Evolutionary conservation across 495 filamentous ascomycete species (phyloP).

Genomic region (Aspergillus cavernicola): DNA sequence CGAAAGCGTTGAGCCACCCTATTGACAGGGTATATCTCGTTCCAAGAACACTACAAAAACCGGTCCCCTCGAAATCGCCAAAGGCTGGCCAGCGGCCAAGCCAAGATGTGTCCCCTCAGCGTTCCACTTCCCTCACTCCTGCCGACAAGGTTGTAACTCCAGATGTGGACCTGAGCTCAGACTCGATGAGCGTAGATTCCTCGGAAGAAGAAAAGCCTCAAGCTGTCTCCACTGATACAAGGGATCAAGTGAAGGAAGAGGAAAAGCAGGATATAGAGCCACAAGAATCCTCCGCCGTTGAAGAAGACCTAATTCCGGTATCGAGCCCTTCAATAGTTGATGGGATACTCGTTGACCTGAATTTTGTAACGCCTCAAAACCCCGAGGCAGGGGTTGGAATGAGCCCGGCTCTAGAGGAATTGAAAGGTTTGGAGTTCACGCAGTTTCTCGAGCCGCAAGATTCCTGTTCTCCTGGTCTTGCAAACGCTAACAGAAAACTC

Average conservation of each 20-base stretch:
- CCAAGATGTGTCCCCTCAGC: not conserved
- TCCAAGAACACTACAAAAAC: not conserved
- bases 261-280: not conserved
- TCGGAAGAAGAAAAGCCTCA: not conserved
- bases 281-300: not conserved
- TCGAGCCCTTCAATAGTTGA: not conserved
- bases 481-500: not conserved
- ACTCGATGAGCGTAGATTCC: not conserved
- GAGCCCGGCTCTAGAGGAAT: conserved; percentile 18
- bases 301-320: not conserved
- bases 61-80: not conserved
- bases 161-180: not conserved
- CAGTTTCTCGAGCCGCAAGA: not conserved
- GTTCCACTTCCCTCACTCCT: not conserved
- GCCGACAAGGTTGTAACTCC: not conserved
- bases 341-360: conserved; percentile 17
- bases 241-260: not conserved
- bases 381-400: not conserved
- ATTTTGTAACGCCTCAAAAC: conserved; percentile 6
- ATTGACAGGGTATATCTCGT: not conserved
- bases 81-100: not conserved
- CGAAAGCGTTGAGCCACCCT: not conserved
- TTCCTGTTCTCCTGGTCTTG: not conserved
- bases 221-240: not conserved
- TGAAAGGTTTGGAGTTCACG: conserved; percentile 20